Evolutionary conservation across 1,139 yeast species (phyloP).

Genomic region (Yamadazyma pseudoaaseri): DNA sequence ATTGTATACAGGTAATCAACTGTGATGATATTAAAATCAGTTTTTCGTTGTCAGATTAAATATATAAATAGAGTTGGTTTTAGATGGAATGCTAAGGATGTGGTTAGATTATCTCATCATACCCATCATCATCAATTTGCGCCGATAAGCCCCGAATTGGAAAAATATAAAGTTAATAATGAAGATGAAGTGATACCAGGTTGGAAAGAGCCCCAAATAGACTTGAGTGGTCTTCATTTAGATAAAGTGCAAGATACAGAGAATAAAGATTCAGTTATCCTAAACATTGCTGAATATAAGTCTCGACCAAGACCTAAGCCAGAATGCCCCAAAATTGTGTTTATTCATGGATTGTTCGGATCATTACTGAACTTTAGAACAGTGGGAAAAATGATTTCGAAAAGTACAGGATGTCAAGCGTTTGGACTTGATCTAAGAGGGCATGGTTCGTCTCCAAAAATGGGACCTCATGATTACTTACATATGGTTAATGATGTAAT

Average conservation of each 20-base stretch:
- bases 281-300: neutral
- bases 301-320: neutral
- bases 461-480: conserved; percentile 41
- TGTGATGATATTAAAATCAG: neutral
- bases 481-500: conserved; percentile 45
- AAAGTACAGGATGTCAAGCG: conserved; percentile 28
- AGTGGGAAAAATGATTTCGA: conserved; percentile 35
- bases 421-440: conserved; percentile 50
- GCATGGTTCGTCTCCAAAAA: conserved; percentile 50
- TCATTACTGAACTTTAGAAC: conserved; percentile 38
- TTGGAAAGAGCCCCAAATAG: conserved; percentile 4
- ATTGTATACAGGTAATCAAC: neutral
- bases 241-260: conserved; percentile 3
- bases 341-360: conserved; percentile 53
- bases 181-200: neutral
- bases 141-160: too few relatives aligned
- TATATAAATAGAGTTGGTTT: too few relatives aligned
- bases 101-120: too few relatives aligned
- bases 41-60: too few relatives aligned
- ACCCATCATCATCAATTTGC: too few relatives aligned
- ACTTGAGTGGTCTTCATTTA: conserved; percentile 1
- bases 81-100: too few relatives aligned
- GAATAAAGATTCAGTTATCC: neutral
- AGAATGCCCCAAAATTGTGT: conserved; percentile 31
- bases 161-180: neutral